Evolutionary conservation across 257 asterid species (phyloP), one percentile per base, ranked within the genome.

Genomic region (Verbascum thapsus): DNA sequence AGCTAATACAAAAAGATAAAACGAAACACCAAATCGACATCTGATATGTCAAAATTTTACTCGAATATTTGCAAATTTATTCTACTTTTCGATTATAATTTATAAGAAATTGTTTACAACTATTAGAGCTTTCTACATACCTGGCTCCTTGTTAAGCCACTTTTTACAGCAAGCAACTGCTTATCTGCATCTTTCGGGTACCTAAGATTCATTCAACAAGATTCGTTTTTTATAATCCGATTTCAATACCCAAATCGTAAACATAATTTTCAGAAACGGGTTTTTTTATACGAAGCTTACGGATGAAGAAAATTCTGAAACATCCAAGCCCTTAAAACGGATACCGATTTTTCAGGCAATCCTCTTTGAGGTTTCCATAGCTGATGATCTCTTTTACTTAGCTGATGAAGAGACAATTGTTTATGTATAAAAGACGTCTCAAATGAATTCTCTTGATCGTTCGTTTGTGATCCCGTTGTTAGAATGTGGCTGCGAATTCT

Each of bases 341-440:
- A 83, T 47, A 91, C 98, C 2, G 98, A 88, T 66, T 83, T 82
- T 74, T 88, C 98, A 0, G 98, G 98, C 61, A 91, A 70, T 12
- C 98, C 98, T 78, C 98, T 78, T 61, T 88, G 98, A 35, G 98
- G 98, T 72, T 95, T 85, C 95, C 95, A 91, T 10, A 91, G 55
- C 2, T 87, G 96, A 61, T 85, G 79, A 53, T 88, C 96, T 58
- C 74, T 86, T 80, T 77, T 83, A 59, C 75, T 85, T 26, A 86
- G 80, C 78, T 91, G 98, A 74, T 91, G 95, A 12, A 88, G 82
- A 13, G 92, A 83, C 96, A 96, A 91, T 41, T 88, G 96, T 62
- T 81, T 83, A 72, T 91, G 83, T 13, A 86, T 69, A 74, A 80
- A 83, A 3, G 81, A 68, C 6, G 86, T 64, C 67, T 85, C 88